Conservation (phyloP, 495 filamentous ascomycete species). For the Lepidopterella palustris region DNA sequence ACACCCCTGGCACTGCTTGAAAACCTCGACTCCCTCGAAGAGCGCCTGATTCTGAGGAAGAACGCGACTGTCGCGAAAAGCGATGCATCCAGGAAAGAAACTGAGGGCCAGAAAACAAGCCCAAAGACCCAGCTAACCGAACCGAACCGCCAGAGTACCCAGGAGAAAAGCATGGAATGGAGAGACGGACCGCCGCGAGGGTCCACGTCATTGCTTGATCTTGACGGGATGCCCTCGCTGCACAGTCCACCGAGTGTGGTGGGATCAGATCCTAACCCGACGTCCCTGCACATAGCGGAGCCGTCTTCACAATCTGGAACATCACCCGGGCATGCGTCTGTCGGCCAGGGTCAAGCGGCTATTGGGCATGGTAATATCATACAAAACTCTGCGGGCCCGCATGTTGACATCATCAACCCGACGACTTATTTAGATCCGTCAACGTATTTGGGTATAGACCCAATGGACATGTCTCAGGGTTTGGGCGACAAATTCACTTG, state of each 20-base stretch:
- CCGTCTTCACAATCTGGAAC: neutral
- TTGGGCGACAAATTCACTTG: neutral
- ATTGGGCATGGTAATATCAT: neutral
- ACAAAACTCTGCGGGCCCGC: neutral
- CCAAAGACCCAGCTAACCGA: neutral
- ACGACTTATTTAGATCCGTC: neutral
- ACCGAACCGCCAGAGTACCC: neutral
- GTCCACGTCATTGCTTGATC: neutral
- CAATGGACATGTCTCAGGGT: neutral
- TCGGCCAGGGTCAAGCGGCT: neutral
- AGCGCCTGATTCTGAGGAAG: neutral
- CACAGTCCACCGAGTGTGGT: neutral
- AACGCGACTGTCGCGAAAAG: neutral
- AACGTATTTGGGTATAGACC: neutral
- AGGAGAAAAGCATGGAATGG: neutral
- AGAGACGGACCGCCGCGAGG: neutral
- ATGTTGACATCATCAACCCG: neutral
- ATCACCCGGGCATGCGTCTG: neutral
- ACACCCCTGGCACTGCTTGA: slow-evolving; percentile 5
- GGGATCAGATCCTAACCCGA: neutral
- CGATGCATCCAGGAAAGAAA: neutral
- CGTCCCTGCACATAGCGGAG: neutral
- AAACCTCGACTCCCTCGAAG: slow-evolving; percentile 17
- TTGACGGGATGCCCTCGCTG: neutral
- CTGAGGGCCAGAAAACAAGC: neutral